Evolutionary conservation across 257 asterid genomes (phyloP), one percentile per base, ranked within the genome.

Genomic region (Plantago ovata): DNA sequence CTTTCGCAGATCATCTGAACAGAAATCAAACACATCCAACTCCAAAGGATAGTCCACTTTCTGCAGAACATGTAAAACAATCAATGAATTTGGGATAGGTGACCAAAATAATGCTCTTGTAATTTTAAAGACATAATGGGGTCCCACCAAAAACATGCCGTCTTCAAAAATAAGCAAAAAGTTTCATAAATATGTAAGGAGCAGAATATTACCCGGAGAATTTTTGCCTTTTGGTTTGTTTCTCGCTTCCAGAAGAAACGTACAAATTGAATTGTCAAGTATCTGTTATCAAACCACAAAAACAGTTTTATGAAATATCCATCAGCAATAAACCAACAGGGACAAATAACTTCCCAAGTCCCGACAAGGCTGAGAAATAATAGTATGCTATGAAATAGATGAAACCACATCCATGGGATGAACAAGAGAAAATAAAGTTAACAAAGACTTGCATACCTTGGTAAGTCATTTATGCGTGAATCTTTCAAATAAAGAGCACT

Each of bases 231-330:
- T 76, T 89, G 99, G 75, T 89, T 93, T 72, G 99, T 72, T 84
- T 89, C 97, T 78, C 99, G 81, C 74, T 89, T 93, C 99, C 99
- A 93, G 85, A 93, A 93, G 77, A 93, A 93, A 0, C 99, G 88
- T 49, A 93, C 97, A 70, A 89, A 93, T 64, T 93, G 99, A 68
- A 93, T 20, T 5, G 99, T 89, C 87, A 93, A 75, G 76, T 93
- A 93, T 64, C 99, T 93, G 85, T 32, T 33, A 67, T 69, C 68
- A 70, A 70, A 63, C 39, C 64, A 77, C 10, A 54, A 70, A 59
- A 53, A 57, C 56, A 50, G 55, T 72, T 54, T 41, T 15, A n/a
- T 15, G 13, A 49, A 49, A 49, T 20, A 21, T 6, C 10, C 9
- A 13, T 8, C 22, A 15, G 20, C 11, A 9, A 32, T 49, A 14